Percentiles rank a stretch among this genome's conserved stretches.
phyloP scores from a whole-genome alignment of 208 protist genomes.

The Wallacemonas sp. region DNA sequence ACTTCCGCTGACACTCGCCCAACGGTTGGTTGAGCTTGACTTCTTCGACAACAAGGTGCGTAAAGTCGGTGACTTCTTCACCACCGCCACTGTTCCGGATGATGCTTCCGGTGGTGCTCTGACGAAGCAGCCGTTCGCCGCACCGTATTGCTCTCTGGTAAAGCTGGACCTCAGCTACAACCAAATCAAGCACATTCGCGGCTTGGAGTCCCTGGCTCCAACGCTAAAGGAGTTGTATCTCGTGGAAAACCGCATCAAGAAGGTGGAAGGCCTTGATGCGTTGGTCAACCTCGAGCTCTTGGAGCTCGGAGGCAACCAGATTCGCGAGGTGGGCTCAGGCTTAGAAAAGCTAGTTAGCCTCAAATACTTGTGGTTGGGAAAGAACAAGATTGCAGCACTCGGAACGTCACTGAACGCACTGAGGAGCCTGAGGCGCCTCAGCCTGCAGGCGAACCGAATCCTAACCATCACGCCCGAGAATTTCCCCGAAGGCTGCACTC shows the following conservation, averaged over 20 bases:
- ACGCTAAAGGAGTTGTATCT: constrained; percentile 89
- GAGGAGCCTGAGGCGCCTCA: constrained; percentile 52
- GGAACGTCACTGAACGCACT: constrained; percentile 60
- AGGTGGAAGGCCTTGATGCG: constrained; percentile 76
- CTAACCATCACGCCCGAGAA: constrained; percentile 55
- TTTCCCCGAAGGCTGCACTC: constrained; percentile 59
- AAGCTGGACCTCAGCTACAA: constrained; percentile 93
- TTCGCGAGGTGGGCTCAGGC: constrained; percentile 74
- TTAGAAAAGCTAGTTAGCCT: constrained; percentile 64
- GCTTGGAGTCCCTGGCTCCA: constrained; percentile 60
- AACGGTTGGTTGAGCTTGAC: constrained; percentile 74
- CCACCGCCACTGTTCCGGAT: constrained; percentile 20
- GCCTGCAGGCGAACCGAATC: constrained; percentile 89
- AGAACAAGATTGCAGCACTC: constrained; percentile 89
- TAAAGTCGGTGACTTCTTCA: constrained; percentile 80
- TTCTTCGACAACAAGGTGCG: constrained; percentile 93
- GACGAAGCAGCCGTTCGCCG: constrained; percentile 19
- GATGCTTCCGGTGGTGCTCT: constrained; percentile 5
- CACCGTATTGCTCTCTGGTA: constrained; percentile 50
- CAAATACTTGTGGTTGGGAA: constrained; percentile 87
- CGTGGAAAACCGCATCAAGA: constrained; percentile 92
- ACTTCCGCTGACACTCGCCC: constrained; percentile 63
- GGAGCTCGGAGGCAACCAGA: constrained; percentile 88
- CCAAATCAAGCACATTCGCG: constrained; percentile 71
- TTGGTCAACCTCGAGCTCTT: constrained; percentile 81